Percentiles rank a stretch among this genome's conserved stretches.
phyloP scores from a whole-genome alignment of 345 rosid genomes.

The Salix koriyanagi region DNA sequence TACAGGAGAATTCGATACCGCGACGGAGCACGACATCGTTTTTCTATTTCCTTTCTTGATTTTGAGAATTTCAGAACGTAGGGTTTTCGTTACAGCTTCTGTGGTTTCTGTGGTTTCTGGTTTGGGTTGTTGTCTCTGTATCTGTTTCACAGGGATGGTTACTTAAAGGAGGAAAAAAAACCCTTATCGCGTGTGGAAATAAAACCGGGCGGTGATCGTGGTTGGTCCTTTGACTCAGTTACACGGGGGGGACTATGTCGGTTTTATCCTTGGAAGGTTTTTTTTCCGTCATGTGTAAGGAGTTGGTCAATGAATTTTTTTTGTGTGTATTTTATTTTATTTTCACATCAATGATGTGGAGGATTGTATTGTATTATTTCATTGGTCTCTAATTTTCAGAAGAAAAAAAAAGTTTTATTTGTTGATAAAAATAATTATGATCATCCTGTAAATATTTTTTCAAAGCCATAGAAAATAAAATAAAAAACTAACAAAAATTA shows the following conservation, averaged over 20 bases:
- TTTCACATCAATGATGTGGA: no score
- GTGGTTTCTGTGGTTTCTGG: not conserved
- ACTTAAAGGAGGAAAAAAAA: no score
- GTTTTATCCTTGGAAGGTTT: not conserved
- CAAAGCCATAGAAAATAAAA: no score
- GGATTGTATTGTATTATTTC: no score
- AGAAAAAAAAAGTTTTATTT: no score
- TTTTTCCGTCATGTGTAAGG: not conserved
- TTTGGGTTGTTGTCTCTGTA: not conserved
- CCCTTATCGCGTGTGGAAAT: not conserved
- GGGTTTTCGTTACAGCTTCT: not conserved
- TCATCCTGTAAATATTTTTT: no score
- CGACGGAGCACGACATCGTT: slow-evolving; percentile 68
- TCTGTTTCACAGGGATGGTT: not conserved
- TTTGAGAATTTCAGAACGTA: not conserved
- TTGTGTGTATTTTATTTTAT: no score
- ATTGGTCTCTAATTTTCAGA: no score
- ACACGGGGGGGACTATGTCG: not conserved
- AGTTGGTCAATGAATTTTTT: not conserved
- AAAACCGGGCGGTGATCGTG: not conserved
- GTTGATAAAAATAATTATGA: no score
- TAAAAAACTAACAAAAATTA: no score
- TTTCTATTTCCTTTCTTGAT: not conserved
- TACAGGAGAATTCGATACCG: slow-evolving; percentile 68
- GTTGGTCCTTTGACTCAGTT: not conserved